phyloP scores from a whole-genome alignment of 2,329 filamentous ascomycete species.

The Cercospora brassicicola region DNA sequence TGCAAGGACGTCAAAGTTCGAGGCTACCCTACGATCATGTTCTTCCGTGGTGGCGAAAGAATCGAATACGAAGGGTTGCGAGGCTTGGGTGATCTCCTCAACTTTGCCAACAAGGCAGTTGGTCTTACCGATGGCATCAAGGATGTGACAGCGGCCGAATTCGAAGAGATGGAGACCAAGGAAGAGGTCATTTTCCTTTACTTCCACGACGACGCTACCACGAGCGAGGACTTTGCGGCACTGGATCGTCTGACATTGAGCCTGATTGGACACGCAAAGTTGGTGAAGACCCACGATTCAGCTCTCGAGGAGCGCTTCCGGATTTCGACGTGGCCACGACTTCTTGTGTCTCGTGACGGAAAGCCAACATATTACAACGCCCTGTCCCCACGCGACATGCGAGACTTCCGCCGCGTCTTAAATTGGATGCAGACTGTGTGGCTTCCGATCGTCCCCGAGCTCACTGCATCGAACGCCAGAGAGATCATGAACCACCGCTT shows the following conservation, averaged over 20 bases:
- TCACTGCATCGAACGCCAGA: constrained; percentile 84
- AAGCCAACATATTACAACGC: constrained; percentile 87
- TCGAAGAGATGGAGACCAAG: constrained; percentile 82
- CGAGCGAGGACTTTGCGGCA: constrained; percentile 84
- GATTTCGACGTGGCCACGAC: constrained; percentile 93
- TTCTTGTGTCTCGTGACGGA: constrained; percentile 85
- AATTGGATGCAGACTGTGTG: constrained; percentile 96
- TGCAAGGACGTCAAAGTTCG: constrained; percentile 84
- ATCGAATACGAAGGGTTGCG: constrained; percentile 91
- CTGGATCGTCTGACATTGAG: constrained; percentile 82
- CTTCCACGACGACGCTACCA: constrained; percentile 95
- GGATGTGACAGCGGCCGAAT: constrained; percentile 73
- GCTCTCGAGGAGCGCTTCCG: constrained; percentile 80
- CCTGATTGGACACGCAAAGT: constrained; percentile 84
- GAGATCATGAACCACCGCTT: constrained; percentile 95
- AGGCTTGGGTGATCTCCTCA: constrained; percentile 84
- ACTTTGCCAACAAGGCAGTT: constrained; percentile 82
- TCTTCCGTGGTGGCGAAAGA: constrained; percentile 87
- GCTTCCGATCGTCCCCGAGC: constrained; percentile 91
- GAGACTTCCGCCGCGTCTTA: constrained; percentile 76
- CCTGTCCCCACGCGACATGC: constrained; percentile 86
- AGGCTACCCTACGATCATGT: constrained; percentile 85
- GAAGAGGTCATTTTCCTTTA: constrained; percentile 97
- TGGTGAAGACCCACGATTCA: constrained; percentile 86
- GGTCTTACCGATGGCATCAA: constrained; percentile 73